These are phyloP conservation scores for Neofusicoccum laricinum DNA, from an alignment of 2,329 filamentous ascomycete species.

Conservation along the genomic window DNA sequence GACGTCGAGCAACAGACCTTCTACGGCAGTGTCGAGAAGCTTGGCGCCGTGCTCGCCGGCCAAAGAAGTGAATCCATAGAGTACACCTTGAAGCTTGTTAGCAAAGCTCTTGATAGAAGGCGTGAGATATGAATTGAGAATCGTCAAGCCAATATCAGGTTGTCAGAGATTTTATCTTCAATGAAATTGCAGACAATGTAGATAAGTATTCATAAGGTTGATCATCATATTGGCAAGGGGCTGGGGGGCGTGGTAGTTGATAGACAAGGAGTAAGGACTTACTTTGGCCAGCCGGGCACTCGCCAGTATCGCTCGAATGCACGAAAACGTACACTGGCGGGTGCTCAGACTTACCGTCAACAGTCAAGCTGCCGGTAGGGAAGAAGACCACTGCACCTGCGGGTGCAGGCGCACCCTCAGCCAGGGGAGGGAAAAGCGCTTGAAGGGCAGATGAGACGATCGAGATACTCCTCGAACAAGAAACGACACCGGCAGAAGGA, in stretches of 20 bases:
- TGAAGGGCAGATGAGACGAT: conserved; percentile 66
- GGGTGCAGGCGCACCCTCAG: conserved; percentile 73
- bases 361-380: conserved; percentile 55
- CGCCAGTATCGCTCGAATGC: conserved; percentile 88
- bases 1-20: conserved; percentile 41
- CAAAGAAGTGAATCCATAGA: conserved; percentile 53
- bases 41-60: conserved; percentile 32
- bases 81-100: conserved; percentile 47
- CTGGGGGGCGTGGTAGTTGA: conserved; percentile 15
- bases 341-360: conserved; percentile 24
- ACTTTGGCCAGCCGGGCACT: conserved; percentile 89
- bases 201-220: conserved; percentile 90
- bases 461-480: conserved; percentile 46
- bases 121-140: conserved; percentile 13
- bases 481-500: background rate
- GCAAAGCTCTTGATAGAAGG: conserved; percentile 21
- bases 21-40: conserved; percentile 41
- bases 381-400: conserved; percentile 71
- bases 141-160: conserved; percentile 63
- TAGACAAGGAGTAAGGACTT: conserved; percentile 50
- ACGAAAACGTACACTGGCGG: conserved; percentile 61
- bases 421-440: conserved; percentile 64
- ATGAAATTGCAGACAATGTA: conserved; percentile 97
- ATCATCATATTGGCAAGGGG: conserved; percentile 73
- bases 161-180: conserved; percentile 91